A percentile compares a stretch with the other conserved stretches of the same genome.
Conservation (phyloP, 108 stramenopile genomes). For the Schizochytrium sp. region DNA sequence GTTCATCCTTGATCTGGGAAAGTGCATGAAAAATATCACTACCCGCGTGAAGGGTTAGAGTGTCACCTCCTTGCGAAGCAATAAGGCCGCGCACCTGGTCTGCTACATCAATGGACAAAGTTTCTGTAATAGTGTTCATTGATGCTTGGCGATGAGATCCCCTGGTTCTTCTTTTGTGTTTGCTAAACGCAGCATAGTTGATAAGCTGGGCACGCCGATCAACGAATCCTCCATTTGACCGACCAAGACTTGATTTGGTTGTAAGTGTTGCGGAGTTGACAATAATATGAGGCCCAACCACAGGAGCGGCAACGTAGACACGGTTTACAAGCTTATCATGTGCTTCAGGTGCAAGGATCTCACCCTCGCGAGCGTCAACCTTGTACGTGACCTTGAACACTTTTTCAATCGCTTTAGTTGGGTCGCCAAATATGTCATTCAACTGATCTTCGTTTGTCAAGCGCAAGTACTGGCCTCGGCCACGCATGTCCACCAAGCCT, state of each 20-base stretch:
- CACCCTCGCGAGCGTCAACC: slow-evolving; percentile 32
- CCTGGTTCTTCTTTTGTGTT: background rate
- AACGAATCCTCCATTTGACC: background rate
- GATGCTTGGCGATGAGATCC: background rate
- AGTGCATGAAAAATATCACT: slow-evolving; percentile 1
- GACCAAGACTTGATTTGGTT: background rate
- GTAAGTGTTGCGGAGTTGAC: background rate
- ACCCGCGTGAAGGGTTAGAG: background rate
- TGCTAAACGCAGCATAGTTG: background rate
- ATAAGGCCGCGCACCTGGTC: slow-evolving; percentile 23
- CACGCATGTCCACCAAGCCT: slow-evolving; percentile 35
- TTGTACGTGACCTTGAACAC: slow-evolving; percentile 23
- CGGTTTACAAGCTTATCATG: background rate
- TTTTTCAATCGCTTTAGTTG: background rate
- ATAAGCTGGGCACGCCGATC: background rate
- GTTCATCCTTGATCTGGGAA: background rate
- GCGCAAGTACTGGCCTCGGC: slow-evolving; percentile 1
- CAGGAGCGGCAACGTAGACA: background rate
- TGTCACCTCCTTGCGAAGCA: background rate
- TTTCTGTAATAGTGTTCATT: background rate
- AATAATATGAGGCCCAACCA: background rate
- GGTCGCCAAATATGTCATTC: slow-evolving; percentile 47
- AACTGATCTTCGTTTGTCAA: background rate
- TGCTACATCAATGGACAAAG: background rate
- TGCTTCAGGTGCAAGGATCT: slow-evolving; percentile 21